Evolutionary conservation across 495 filamentous ascomycete genomes (phyloP), one percentile per base, ranked within the genome.

Genomic region (Alectoria sarmentosa): DNA sequence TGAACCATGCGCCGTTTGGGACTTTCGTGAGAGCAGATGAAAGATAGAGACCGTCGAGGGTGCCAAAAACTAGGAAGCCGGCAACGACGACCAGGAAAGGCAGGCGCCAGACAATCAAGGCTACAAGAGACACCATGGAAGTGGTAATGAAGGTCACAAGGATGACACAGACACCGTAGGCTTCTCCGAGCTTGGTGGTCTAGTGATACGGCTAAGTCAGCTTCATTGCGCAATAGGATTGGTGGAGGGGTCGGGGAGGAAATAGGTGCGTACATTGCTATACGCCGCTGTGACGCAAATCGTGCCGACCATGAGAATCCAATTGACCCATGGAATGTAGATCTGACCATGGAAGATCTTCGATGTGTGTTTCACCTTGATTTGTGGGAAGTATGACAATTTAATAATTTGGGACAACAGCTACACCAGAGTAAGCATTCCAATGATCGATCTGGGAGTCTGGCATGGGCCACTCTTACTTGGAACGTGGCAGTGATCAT

Each of bases 141-240:
- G 88, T 90, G 42, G 86, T 86, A 70, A 90, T 86, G 69, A 90
- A 89, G 6, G 88, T 88, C 19, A 90, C 88, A 52, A 88, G 80
- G 61, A 89, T 87, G 67, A 90, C 88, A 64, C 88, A 91, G 9
- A 88, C 84, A 36, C 80, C 84, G 67, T 83, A 80, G 11, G 83
- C 83, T 65, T 82, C 73, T 4, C 76, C 77, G 4, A 82, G 74
- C 37, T 73, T 78, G 1, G 75, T 79, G 0, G 79, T 82, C 73
- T 82, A 61, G 13, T 52, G 19, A n/a, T 21, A 8, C 11, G 42
- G 14, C 54, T 41, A 42, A 42, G 26, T 62, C 36, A 70, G 61
- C 32, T 7, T 23, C 10, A 34, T 30, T 23, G 2, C 28, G 3
- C 21, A 2, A 21, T 55, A 10, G 8, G 5, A 17, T 32, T 17